phyloP scores from a whole-genome alignment of 805 yeast species.

The Komagataella pseudopastoris region DNA sequence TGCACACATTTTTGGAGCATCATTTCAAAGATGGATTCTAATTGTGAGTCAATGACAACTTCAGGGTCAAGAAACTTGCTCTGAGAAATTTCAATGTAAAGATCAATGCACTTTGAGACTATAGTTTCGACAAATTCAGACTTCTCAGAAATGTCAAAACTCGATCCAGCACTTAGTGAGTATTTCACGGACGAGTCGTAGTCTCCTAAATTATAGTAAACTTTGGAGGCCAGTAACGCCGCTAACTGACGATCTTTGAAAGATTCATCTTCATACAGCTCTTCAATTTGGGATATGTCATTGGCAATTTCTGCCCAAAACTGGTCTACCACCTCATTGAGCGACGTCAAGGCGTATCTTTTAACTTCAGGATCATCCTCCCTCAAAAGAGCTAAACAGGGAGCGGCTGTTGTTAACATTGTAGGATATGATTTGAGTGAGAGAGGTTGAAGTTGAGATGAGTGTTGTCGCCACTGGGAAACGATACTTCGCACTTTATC shows the following conservation, averaged over 20 bases:
- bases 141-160: conserved; percentile 59
- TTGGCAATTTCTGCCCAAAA: conserved; percentile 97
- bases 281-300: conserved; percentile 77
- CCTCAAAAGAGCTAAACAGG: conserved; percentile 76
- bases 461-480: not conserved
- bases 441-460: not conserved
- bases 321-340: conserved; percentile 75
- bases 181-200: conserved; percentile 82
- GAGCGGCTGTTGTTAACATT: conserved; percentile 62
- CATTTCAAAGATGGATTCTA: conserved; percentile 62
- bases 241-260: conserved; percentile 75
- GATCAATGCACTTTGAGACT: conserved; percentile 83
- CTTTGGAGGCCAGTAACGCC: conserved; percentile 86
- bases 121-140: conserved; percentile 90
- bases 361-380: conserved; percentile 73
- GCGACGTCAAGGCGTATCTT: conserved; percentile 70
- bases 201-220: conserved; percentile 83
- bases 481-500: not conserved
- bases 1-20: conserved; percentile 75
- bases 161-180: conserved; percentile 73
- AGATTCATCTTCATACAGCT: conserved; percentile 70
- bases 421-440: not conserved
- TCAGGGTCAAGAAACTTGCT: conserved; percentile 23
- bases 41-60: conserved; percentile 39
- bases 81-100: conserved; percentile 58